phyloP scores from a whole-genome alignment of 495 filamentous ascomycete genomes.

The Penicillium crystallinum region DNA sequence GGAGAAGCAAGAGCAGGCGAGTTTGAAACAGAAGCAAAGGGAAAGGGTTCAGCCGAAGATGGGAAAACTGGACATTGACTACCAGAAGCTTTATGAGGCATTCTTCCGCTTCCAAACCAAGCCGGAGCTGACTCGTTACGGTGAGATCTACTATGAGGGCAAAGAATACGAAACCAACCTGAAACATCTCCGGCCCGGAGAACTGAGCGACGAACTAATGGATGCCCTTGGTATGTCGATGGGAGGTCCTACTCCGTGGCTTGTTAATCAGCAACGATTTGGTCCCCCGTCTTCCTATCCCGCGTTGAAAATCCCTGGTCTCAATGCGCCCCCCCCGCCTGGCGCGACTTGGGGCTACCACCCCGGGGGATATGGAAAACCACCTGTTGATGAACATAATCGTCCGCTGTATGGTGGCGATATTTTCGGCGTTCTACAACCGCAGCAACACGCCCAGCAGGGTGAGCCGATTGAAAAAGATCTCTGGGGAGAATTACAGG shows the following conservation, averaged over 20 bases:
- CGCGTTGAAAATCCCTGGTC: conserved; percentile 82
- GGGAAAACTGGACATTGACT: conserved; percentile 96
- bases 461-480: conserved; percentile 84
- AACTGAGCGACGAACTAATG: conserved; percentile 82
- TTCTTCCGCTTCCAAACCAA: conserved; percentile 98
- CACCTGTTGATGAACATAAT: conserved; percentile 88
- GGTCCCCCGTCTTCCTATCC: conserved; percentile 93
- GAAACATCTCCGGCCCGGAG: conserved; percentile 80
- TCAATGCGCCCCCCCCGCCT: conserved; percentile 92
- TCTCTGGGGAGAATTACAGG: conserved; percentile 91
- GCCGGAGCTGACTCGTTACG: conserved; percentile 86
- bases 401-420: conserved; percentile 87
- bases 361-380: conserved; percentile 93
- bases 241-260: conserved; percentile 91
- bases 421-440: conserved; percentile 80
- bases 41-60: conserved; percentile 95
- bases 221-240: conserved; percentile 93
- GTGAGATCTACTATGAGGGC: conserved; percentile 97
- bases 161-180: conserved; percentile 98
- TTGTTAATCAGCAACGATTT: conserved; percentile 92
- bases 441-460: conserved; percentile 52
- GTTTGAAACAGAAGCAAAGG: conserved; percentile 89
- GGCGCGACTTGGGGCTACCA: conserved; percentile 95
- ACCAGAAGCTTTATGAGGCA: conserved; percentile 94
- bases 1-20: conserved; percentile 89